Evolutionary conservation across 2,329 filamentous ascomycete genomes (phyloP).

Genomic region (Pezicula radicicola): DNA sequence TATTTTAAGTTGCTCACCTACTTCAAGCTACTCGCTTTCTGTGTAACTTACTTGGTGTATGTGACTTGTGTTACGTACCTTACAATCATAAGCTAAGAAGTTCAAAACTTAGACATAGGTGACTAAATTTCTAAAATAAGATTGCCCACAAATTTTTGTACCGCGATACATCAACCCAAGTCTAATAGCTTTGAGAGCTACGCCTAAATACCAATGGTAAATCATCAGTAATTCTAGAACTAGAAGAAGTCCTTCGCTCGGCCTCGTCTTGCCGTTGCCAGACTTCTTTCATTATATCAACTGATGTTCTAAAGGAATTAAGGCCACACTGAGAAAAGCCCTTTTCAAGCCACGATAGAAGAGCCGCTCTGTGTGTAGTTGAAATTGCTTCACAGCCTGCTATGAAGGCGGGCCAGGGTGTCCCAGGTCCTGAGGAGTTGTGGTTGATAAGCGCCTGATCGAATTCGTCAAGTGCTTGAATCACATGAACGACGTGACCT

Average conservation of each 20-base stretch:
- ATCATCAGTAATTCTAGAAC: background rate
- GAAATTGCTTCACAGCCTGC: constrained; percentile 36
- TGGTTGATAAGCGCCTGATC: constrained; percentile 11
- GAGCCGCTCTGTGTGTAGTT: constrained; percentile 8
- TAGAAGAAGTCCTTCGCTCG: background rate
- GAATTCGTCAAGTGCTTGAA: constrained; percentile 28
- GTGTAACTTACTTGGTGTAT: no score
- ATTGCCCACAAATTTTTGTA: constrained; percentile 1
- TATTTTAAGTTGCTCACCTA: no score
- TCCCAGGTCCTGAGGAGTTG: constrained; percentile 24
- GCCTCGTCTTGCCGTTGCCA: constrained; percentile 28
- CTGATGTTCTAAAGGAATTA: constrained; percentile 13
- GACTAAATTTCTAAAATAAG: constrained; percentile 2
- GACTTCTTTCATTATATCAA: constrained; percentile 25
- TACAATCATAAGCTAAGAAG: no score
- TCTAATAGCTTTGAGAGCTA: constrained; percentile 4
- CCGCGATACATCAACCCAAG: constrained; percentile 25
- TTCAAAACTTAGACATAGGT: no score
- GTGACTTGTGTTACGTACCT: no score
- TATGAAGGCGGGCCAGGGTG: constrained; percentile 36
- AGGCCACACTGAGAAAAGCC: constrained; percentile 1
- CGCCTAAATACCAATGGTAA: background rate
- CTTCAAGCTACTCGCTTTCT: no score
- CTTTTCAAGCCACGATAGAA: constrained; percentile 11
- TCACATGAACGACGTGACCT: constrained; percentile 32